Evolutionary conservation across 164 flowering plant genomes (phyloP), one percentile per base, ranked within the genome.

Genomic region (Tinospora cordifolia): DNA sequence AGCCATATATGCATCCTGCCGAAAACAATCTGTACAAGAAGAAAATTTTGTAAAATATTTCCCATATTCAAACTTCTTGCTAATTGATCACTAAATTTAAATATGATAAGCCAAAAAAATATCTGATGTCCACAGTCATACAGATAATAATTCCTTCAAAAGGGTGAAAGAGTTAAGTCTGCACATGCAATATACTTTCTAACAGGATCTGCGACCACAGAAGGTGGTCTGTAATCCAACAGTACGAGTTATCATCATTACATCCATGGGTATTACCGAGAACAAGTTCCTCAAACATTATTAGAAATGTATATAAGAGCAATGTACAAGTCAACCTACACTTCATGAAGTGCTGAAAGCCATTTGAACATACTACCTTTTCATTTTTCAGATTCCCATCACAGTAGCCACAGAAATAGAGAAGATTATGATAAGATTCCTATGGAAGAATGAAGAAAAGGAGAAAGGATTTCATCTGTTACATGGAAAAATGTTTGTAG

Each of bases 1-100:
- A 82, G 62, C 97, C 97, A 82, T 95, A 95, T 69, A 95, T 78
- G 76, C 96, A 87, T 8, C 92, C 97, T 17, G 73, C 73, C 83
- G 64, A 78, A 81, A 94, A 90, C 51, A 88, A 76, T 70, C 99
- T 92, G 83, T 74, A 81, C 26, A 72, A 22, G n/a, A 51, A 51
- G 7, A 15, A 51, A 51, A 51, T 1, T 6, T 15, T 8, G 8
- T 8, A 51, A 51, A 51, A 15, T n/a, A 51, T 51, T 47, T 21
- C 15, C 11, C 47, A 15, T 40, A 58, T 69, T 27, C 57, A 27
- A 7, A 57, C 25, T 14, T 69, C 14, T 17, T 15, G 24, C 27
- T 21, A 13, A 36, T 4, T 19, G 13, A 24, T 36, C 40, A 27
- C 9, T 69, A 58, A 38, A 34, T 4, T 36, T 3, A 21, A 70